Percentiles rank a stretch among this genome's conserved stretches.
phyloP scores from a whole-genome alignment of 1,139 yeast species.

The Scheffersomyces illinoinensis region DNA sequence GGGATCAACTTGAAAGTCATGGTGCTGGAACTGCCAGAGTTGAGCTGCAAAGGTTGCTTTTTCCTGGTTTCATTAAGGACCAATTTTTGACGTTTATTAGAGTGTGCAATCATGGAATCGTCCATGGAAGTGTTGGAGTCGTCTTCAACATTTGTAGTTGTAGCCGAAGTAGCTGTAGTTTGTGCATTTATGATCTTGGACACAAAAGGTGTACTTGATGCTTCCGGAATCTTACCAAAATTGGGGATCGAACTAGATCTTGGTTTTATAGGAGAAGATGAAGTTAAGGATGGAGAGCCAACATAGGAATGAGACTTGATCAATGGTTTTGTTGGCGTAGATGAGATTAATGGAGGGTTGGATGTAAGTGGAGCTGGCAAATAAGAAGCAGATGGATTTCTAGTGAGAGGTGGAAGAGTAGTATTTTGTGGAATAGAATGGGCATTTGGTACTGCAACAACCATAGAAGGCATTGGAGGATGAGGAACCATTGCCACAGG shows the following conservation, averaged over 20 bases:
- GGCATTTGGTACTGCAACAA: background rate
- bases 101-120: constrained; percentile 19
- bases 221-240: constrained; percentile 2
- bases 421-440: background rate
- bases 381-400: background rate
- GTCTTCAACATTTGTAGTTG: constrained; percentile 6
- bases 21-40: constrained; percentile 32
- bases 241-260: constrained; percentile 24
- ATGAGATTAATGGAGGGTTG: constrained; percentile 14
- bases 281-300: constrained; percentile 19
- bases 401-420: constrained; percentile 4
- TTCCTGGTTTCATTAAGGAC: constrained; percentile 39
- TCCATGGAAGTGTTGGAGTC: constrained; percentile 23
- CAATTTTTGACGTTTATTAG: constrained; percentile 12
- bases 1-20: constrained; percentile 47
- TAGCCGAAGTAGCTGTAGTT: background rate
- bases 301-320: constrained; percentile 29
- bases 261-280: constrained; percentile 22
- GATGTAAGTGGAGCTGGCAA: background rate
- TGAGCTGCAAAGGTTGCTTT: constrained; percentile 38
- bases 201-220: background rate
- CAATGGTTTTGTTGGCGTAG: constrained; percentile 31
- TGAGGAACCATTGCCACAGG: constrained; percentile 18
- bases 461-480: constrained; percentile 1
- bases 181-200: background rate